Evolutionary conservation across 2,329 filamentous ascomycete genomes (phyloP).

Genomic region (Emericellopsis cladophorae): DNA sequence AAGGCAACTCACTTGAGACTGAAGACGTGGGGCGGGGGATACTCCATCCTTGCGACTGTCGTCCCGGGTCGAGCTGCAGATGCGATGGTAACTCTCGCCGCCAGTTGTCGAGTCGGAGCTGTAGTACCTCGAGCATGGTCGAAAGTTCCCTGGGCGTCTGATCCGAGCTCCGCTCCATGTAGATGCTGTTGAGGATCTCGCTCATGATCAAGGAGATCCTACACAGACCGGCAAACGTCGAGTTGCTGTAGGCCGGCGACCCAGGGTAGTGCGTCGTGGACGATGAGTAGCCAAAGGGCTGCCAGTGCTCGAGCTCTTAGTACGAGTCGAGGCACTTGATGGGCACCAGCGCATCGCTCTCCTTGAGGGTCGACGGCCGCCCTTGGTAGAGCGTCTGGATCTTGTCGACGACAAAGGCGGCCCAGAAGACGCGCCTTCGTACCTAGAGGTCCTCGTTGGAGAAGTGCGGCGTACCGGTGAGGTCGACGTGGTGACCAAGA

Average conservation of each 20-base stretch:
- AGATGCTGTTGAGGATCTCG: slow-evolving; percentile 28
- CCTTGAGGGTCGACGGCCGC: slow-evolving; percentile 31
- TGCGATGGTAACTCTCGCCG: slow-evolving; percentile 24
- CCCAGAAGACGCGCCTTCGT: slow-evolving; percentile 30
- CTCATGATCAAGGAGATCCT: slow-evolving; percentile 33
- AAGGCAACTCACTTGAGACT: slow-evolving; percentile 20
- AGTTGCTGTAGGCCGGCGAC: slow-evolving; percentile 26
- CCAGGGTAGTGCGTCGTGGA: slow-evolving; percentile 13
- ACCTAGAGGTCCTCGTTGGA: slow-evolving; percentile 32
- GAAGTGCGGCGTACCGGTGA: slow-evolving; percentile 14
- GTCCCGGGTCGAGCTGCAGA: slow-evolving; percentile 21
- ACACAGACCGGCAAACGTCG: slow-evolving; percentile 26
- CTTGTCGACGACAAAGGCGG: slow-evolving; percentile 33
- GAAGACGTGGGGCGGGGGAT: slow-evolving; percentile 29
- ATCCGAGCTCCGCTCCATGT: slow-evolving; percentile 26
- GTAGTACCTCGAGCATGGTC: slow-evolving; percentile 19
- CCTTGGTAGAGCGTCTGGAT: slow-evolving; percentile 43
- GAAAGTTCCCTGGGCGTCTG: slow-evolving; percentile 20
- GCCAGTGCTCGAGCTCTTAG: slow-evolving; percentile 39
- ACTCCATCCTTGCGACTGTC: slow-evolving; percentile 6
- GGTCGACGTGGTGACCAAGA: slow-evolving; percentile 36
- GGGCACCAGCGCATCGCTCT: slow-evolving; percentile 31
- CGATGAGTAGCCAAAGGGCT: slow-evolving; percentile 26
- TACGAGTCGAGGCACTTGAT: slow-evolving; percentile 33
- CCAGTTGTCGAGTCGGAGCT: slow-evolving; percentile 29